phyloP scores from a whole-genome alignment of 179 eudicot genomes.

The Spinacia oleracea region DNA sequence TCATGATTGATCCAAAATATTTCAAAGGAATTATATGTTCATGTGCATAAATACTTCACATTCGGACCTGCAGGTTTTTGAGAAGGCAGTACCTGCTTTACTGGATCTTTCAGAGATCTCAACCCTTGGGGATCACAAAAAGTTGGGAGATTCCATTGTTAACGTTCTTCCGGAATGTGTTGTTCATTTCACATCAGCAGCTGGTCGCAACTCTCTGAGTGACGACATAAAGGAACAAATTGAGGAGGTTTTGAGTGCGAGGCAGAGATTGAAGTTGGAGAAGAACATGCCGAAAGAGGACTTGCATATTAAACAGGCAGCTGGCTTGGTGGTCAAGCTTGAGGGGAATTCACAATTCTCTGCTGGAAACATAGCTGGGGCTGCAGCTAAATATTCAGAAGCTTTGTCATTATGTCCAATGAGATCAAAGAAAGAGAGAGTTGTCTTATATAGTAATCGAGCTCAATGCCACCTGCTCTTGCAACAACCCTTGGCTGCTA shows the following conservation, averaged over 20 bases:
- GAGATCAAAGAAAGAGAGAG: constrained; percentile 90
- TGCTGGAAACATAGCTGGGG: constrained; percentile 85
- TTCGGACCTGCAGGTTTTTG: constrained; percentile 49
- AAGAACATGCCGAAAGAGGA: constrained; percentile 94
- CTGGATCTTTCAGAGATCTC: constrained; percentile 71
- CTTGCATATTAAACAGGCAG: constrained; percentile 95
- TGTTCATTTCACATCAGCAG: constrained; percentile 52
- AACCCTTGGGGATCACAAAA: constrained; percentile 68
- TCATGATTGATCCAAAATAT: background rate
- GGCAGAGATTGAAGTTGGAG: constrained; percentile 76
- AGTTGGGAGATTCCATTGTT: constrained; percentile 78
- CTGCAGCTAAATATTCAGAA: constrained; percentile 91
- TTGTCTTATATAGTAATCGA: constrained; percentile 88
- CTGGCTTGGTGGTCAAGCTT: constrained; percentile 88
- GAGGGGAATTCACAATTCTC: constrained; percentile 96
- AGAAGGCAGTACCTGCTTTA: constrained; percentile 65
- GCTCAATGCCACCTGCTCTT: constrained; percentile 91
- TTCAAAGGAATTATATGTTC: background rate
- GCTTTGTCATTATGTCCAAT: constrained; percentile 86
- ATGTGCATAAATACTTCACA: background rate
- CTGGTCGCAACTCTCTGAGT: constrained; percentile 57
- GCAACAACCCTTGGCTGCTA: constrained; percentile 88
- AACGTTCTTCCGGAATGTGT: constrained; percentile 78
- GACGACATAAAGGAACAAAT: constrained; percentile 57
- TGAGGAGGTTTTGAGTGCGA: constrained; percentile 68